Percentiles rank a stretch among this genome's conserved stretches.
phyloP scores from a whole-genome alignment of 805 yeast species.

The Saturnispora ahearnii region DNA sequence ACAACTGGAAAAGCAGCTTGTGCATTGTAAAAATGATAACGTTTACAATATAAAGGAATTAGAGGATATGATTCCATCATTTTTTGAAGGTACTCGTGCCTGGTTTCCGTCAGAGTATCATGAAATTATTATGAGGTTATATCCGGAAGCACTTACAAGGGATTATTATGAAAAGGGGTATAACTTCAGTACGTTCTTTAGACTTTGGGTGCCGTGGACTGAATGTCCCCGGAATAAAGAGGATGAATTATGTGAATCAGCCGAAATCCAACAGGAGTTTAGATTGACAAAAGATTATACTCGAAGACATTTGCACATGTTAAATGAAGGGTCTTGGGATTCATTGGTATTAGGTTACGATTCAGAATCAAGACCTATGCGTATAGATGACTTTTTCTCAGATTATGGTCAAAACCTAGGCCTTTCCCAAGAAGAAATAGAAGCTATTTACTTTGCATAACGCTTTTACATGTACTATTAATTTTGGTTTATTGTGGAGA shows the following conservation, averaged over 20 bases:
- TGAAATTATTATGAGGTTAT: constrained; percentile 40
- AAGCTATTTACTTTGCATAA: constrained; percentile 4
- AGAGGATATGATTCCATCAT: constrained; percentile 42
- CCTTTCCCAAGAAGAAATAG: constrained; percentile 6
- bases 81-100: constrained; percentile 49
- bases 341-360: constrained; percentile 11
- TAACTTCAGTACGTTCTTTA: constrained; percentile 40
- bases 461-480: no score
- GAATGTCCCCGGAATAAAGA: constrained; percentile 20
- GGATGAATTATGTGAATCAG: constrained; percentile 22
- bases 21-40: constrained; percentile 43
- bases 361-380: constrained; percentile 22
- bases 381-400: constrained; percentile 22
- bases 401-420: constrained; percentile 18
- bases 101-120: constrained; percentile 36
- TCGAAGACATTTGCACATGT: constrained; percentile 16
- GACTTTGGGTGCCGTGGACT: constrained; percentile 43
- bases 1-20: constrained; percentile 13
- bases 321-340: constrained; percentile 8
- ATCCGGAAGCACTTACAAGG: constrained; percentile 28
- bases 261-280: constrained; percentile 26
- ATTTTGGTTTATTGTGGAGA: no score
- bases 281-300: constrained; percentile 24
- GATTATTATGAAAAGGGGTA: constrained; percentile 29
- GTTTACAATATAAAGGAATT: constrained; percentile 41